A percentile compares a stretch with the other conserved stretches of the same genome.
phyloP scores from a whole-genome alignment of 176 grass and related monocot species.

The Ananas comosus region DNA sequence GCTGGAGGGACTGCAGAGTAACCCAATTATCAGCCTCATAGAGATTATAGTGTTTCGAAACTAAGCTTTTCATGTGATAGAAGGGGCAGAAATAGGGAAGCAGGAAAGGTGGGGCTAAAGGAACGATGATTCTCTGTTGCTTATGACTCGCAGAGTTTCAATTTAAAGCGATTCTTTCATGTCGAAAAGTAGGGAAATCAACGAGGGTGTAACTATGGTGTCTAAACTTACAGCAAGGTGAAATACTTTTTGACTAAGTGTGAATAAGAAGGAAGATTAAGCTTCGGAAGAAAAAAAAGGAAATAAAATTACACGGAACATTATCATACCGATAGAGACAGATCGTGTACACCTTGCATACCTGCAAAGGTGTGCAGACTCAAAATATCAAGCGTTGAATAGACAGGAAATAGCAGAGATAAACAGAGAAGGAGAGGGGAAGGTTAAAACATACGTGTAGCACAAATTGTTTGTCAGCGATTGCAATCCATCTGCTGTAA shows the following conservation, averaged over 20 bases:
- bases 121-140: too few relatives aligned
- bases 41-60: neutral
- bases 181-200: neutral
- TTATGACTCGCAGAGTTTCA: neutral
- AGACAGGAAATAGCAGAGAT: neutral
- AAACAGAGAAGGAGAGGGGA: neutral
- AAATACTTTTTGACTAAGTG: neutral
- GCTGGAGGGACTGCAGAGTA: slow-evolving; percentile 56
- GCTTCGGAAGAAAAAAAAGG: too few relatives aligned
- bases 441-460: slow-evolving; percentile 43
- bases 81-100: neutral
- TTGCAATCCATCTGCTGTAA: slow-evolving; percentile 56
- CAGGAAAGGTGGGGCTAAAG: neutral
- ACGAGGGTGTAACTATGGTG: neutral
- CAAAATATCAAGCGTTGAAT: neutral
- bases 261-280: neutral
- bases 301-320: too few relatives aligned
- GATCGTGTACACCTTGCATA: slow-evolving; percentile 72
- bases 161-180: neutral
- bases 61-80: neutral
- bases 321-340: slow-evolving; percentile 57
- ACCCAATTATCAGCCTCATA: neutral
- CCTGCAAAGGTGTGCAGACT: slow-evolving; percentile 16
- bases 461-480: slow-evolving; percentile 65
- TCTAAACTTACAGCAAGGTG: neutral